phyloP scores from a whole-genome alignment of 352 stramenopile genomes.

The Phytopythium oedochilum region DNA sequence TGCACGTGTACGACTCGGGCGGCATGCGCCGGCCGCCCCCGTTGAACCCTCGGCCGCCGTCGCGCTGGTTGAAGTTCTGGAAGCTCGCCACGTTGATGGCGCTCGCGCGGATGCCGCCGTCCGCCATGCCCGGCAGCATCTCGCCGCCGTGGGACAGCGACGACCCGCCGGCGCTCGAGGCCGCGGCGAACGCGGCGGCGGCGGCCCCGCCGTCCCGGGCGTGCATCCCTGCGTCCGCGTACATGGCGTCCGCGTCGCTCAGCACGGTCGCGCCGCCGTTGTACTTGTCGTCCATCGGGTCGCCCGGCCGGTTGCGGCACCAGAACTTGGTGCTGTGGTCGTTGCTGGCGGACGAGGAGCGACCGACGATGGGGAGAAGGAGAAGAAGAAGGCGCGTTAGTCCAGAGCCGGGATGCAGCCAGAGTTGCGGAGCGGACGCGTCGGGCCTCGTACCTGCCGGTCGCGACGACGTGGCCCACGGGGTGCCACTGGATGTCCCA shows the following conservation, averaged over 20 bases:
- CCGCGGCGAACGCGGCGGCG: conserved; percentile 2
- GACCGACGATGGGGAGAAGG: neutral
- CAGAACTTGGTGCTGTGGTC: conserved; percentile 98
- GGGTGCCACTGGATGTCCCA: conserved; percentile 99
- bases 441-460: conserved; percentile 79
- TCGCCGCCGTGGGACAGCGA: conserved; percentile 10
- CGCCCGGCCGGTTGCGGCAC: conserved; percentile 92
- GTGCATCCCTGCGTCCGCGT: conserved; percentile 19
- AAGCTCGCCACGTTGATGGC: conserved; percentile 73
- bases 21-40: conserved; percentile 45
- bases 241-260: conserved; percentile 56
- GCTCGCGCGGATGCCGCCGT: conserved; percentile 54
- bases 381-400: too few species aligned
- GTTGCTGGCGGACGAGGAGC: conserved; percentile 72
- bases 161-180: neutral
- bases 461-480: conserved; percentile 94
- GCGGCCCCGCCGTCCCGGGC: conserved; percentile 11
- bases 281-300: conserved; percentile 89
- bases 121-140: conserved; percentile 67
- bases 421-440: too few species aligned
- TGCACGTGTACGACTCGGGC: conserved; percentile 86
- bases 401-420: too few species aligned
- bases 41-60: conserved; percentile 11
- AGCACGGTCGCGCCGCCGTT: conserved; percentile 72
- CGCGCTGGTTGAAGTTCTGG: conserved; percentile 50